A percentile compares a stretch with the other conserved stretches of the same genome.
phyloP scores from a whole-genome alignment of 1,284 basidiomycete species.

The Peniophora sp. region DNA sequence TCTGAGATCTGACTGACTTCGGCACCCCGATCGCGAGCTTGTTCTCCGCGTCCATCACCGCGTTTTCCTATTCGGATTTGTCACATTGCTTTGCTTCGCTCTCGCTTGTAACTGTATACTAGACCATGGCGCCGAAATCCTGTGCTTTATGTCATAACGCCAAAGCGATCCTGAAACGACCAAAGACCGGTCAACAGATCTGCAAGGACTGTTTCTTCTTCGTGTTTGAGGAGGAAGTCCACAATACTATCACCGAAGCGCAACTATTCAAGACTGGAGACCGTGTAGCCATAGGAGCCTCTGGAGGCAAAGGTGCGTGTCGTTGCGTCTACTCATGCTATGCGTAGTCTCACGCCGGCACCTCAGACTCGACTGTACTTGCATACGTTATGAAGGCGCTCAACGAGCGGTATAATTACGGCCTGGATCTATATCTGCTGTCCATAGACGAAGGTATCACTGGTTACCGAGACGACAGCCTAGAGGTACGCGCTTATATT shows the following conservation, averaged over 20 bases:
- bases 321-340: not conserved
- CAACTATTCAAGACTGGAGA: conserved; percentile 88
- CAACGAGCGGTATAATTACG: conserved; percentile 92
- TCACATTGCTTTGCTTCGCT: not conserved
- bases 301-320: conserved; percentile 86
- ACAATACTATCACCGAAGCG: conserved; percentile 85
- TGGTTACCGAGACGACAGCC: conserved; percentile 94
- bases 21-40: not conserved
- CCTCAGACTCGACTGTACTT: conserved; percentile 94
- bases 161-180: conserved; percentile 86
- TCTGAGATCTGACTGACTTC: not conserved
- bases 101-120: not conserved
- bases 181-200: conserved; percentile 96
- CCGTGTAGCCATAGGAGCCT: conserved; percentile 94
- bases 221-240: conserved; percentile 97
- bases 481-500: conserved; percentile 58
- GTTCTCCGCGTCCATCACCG: not conserved
- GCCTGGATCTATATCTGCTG: conserved; percentile 85
- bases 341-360: not conserved
- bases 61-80: not conserved
- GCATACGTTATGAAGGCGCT: conserved; percentile 95
- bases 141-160: conserved; percentile 73
- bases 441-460: conserved; percentile 99
- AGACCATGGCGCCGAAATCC: conserved; percentile 55
- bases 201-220: conserved; percentile 95